Evolutionary conservation across 306 rosid genomes (phyloP).

Genomic region (Fragaria nilgerrensis): DNA sequence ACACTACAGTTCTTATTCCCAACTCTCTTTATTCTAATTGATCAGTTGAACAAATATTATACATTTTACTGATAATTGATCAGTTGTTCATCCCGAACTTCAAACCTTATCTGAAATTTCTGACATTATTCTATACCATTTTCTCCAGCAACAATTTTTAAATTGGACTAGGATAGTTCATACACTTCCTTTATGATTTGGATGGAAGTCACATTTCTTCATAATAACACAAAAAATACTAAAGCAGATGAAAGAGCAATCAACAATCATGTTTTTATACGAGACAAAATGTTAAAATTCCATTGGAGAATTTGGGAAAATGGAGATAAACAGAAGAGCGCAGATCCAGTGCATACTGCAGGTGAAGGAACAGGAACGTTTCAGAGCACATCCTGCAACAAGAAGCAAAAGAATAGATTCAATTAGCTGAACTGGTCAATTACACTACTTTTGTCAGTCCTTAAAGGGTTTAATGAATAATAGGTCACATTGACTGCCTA

Average conservation of each 20-base stretch:
- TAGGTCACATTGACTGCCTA: not conserved
- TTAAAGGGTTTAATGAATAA: not conserved
- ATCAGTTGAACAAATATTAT: too few species aligned
- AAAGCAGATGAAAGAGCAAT: constrained; percentile 2
- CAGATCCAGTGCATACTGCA: not conserved
- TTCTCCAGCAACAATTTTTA: not conserved
- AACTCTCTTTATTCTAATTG: too few species aligned
- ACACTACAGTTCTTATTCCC: too few species aligned
- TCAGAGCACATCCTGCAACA: constrained; percentile 6
- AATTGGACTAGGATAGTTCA: not conserved
- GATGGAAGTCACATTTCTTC: not conserved
- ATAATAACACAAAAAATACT: not conserved
- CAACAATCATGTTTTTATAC: not conserved
- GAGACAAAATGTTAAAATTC: not conserved
- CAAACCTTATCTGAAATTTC: not conserved
- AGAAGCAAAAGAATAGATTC: not conserved
- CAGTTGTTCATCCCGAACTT: not conserved
- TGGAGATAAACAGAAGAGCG: not conserved
- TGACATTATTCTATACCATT: not conserved
- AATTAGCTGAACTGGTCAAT: not conserved
- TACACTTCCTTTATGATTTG: not conserved
- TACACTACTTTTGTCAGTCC: not conserved
- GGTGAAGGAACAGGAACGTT: not conserved
- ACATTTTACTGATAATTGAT: not conserved
- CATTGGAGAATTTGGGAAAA: not conserved